Conservation (phyloP, 441 rosid genomes). For the Gossypium gossypioides region DNA sequence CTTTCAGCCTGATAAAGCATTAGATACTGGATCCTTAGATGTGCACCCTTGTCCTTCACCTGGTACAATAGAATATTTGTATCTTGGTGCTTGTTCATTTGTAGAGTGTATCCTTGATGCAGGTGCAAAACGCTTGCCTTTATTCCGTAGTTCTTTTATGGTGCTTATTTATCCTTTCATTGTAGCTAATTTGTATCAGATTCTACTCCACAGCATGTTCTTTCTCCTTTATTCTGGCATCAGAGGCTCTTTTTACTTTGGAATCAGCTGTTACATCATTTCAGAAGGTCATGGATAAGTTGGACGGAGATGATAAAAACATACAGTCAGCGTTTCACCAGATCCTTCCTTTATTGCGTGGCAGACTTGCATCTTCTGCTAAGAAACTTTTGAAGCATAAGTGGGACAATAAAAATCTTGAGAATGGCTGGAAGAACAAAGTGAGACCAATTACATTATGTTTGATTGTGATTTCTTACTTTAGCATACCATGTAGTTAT, state of each 20-base stretch:
- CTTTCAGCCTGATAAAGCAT: constrained; percentile 41
- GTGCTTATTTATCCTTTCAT: not conserved
- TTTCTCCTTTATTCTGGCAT: constrained; percentile 59
- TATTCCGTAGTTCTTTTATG: constrained; percentile 7
- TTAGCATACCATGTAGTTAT: not conserved
- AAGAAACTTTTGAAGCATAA: constrained; percentile 51
- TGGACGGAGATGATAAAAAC: constrained; percentile 30
- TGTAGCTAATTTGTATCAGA: constrained; percentile 9
- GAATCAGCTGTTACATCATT: constrained; percentile 45
- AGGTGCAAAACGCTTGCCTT: constrained; percentile 30
- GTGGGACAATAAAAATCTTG: constrained; percentile 47
- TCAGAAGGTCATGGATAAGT: constrained; percentile 30
- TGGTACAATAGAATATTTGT: constrained; percentile 56
- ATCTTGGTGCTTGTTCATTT: constrained; percentile 53
- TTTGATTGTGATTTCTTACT: constrained; percentile 9
- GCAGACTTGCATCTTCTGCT: constrained; percentile 57
- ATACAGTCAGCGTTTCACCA: constrained; percentile 19
- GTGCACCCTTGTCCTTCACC: constrained; percentile 36
- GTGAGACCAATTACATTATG: constrained; percentile 31
- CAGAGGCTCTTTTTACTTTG: constrained; percentile 55
- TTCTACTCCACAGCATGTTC: constrained; percentile 51
- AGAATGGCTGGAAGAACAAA: constrained; percentile 66
- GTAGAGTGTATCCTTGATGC: constrained; percentile 47
- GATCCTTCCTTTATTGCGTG: constrained; percentile 30
- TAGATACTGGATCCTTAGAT: constrained; percentile 30